Evolutionary conservation across 148 eudicot species (phyloP), one percentile per base, ranked within the genome.

Genomic region (Heliamphora exappendiculata): DNA sequence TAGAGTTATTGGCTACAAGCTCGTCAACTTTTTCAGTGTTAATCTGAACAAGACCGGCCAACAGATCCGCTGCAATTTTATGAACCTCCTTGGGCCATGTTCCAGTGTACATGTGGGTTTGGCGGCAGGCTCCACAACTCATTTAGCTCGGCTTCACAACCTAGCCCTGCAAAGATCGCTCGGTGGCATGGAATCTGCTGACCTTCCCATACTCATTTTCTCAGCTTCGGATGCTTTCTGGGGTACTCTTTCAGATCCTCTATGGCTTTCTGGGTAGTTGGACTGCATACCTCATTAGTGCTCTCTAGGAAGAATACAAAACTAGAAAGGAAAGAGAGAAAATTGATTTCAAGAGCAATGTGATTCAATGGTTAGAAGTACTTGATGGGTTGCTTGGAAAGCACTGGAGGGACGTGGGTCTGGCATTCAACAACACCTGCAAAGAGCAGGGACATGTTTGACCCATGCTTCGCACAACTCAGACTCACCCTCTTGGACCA

Each of bases 11-110:
- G 13, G 98, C 98, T 79, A 88, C 98, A 75, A 94, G 92, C 74
- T 90, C 97, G 77, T 94, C 93, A 44, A 88, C 90, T 81, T 92
- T 94, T 73, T 97, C 98, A 73, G 92, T 94, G 81, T 94, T 94
- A 63, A 94, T 97, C 80, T 94, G 98, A 55, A 90, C 88, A 55
- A 97, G 97, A 78, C 88, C 88, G 57, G 80, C 86, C 79, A 94
- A 70, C 47, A 94, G 72, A 86, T 92, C 98, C 60, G 93, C 86
- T 68, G 98, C 98, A 75, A 94, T 94, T 84, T 82, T 92, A 68
- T 97, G 95, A 24, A 94, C 98, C 82, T 94, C 97, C 75, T 94
- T 94, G 22, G 98, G 98, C 98, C 98, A 94, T 20, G 98, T 94
- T 50, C 97, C 98, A 39, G 98, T 95, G 83, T 85, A 95, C 98